phyloP scores from a whole-genome alignment of 2,329 filamentous ascomycete genomes.

The Trichoderma afroharzianum region DNA sequence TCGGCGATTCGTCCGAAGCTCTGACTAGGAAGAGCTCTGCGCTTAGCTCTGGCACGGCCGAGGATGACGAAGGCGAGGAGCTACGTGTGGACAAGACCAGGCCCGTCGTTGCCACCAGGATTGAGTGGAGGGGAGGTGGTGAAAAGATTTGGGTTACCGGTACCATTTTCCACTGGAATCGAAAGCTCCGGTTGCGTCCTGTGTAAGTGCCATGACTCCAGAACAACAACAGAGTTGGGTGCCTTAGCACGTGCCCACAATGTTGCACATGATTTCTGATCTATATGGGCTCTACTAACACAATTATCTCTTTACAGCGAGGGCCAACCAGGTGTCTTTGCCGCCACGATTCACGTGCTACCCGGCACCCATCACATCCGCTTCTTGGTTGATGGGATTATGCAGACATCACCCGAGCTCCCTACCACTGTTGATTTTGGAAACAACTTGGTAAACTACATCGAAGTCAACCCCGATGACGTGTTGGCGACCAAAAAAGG shows the following conservation, averaged over 20 bases:
- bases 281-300: slow-evolving; percentile 18
- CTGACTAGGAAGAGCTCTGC: slow-evolving; percentile 55
- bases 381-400: slow-evolving; percentile 91
- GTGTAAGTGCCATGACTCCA: slow-evolving; percentile 59
- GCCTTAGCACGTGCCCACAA: background rate
- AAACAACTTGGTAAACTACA: slow-evolving; percentile 97
- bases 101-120: slow-evolving; percentile 74
- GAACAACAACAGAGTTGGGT: background rate
- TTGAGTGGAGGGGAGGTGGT: slow-evolving; percentile 81
- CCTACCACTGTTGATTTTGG: slow-evolving; percentile 97
- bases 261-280: background rate
- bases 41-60: slow-evolving; percentile 60
- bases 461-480: slow-evolving; percentile 83
- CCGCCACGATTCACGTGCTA: slow-evolving; percentile 75
- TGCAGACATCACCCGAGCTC: slow-evolving; percentile 81
- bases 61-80: slow-evolving; percentile 77
- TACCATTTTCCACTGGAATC: slow-evolving; percentile 96
- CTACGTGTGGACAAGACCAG: slow-evolving; percentile 70
- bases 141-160: slow-evolving; percentile 95
- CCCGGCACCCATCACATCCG: slow-evolving; percentile 96
- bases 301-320: slow-evolving; percentile 37
- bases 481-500: slow-evolving; percentile 39
- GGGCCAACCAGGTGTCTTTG: slow-evolving; percentile 61
- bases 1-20: slow-evolving; percentile 47
- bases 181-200: slow-evolving; percentile 81